Conservation (phyloP, 2,329 filamentous ascomycete species). For the Fusarium newnesense region DNA sequence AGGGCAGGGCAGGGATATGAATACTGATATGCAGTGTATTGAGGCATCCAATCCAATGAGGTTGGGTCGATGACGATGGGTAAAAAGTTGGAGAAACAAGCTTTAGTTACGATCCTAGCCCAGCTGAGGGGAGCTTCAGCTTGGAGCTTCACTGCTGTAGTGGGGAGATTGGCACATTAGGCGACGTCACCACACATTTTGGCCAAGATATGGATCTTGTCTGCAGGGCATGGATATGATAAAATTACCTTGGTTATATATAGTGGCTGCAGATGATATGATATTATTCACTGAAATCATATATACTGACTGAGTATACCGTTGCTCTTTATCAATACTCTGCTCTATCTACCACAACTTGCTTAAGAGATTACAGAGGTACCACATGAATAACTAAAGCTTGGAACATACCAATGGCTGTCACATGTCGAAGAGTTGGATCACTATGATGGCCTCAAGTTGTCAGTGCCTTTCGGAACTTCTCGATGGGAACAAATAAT, state of each 20-base stretch:
- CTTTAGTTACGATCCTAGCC: constrained; percentile 27
- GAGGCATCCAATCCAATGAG: constrained; percentile 24
- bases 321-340: not conserved
- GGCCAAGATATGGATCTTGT: not conserved
- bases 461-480: not conserved
- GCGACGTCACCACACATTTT: constrained; percentile 36
- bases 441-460: not conserved
- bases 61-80: constrained; percentile 35
- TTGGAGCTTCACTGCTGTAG: constrained; percentile 6
- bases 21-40: constrained; percentile 6
- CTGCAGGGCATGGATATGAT: not conserved
- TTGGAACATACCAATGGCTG: not conserved
- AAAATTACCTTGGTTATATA: not conserved
- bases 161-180: constrained; percentile 12
- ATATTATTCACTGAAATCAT: not conserved
- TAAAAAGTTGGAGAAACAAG: constrained; percentile 39
- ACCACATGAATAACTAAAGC: not conserved
- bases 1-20: constrained; percentile 17
- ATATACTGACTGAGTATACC: not conserved
- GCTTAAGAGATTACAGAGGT: not conserved
- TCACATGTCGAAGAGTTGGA: constrained; percentile 5
- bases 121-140: constrained; percentile 25
- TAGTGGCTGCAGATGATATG: not conserved
- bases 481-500: not conserved
- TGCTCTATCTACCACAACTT: not conserved